Evolutionary conservation across 179 eudicot species (phyloP).

Genomic region (Kewa caespitosa): DNA sequence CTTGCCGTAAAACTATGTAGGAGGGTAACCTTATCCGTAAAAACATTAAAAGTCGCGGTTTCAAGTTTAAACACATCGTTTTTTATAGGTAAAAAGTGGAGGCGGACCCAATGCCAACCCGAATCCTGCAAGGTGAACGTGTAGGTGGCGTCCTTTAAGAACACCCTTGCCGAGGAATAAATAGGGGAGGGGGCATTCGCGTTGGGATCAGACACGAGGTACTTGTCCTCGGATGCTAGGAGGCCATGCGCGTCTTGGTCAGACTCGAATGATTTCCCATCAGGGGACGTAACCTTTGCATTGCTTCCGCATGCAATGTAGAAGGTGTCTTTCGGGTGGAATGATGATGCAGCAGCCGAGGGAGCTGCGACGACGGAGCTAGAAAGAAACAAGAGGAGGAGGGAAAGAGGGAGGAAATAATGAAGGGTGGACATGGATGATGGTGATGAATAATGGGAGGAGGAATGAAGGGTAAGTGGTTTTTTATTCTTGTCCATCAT

Average conservation of each 20-base stretch:
- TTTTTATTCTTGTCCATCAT: slow-evolving; percentile 24
- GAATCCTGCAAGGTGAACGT: slow-evolving; percentile 47
- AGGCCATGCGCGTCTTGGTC: slow-evolving; percentile 46
- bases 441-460: slow-evolving; percentile 18
- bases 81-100: slow-evolving; percentile 57
- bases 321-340: slow-evolving; percentile 34
- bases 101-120: slow-evolving; percentile 90
- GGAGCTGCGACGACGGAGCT: slow-evolving; percentile 15
- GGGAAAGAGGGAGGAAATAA: not conserved
- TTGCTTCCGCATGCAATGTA: slow-evolving; percentile 46
- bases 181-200: slow-evolving; percentile 51
- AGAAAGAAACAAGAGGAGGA: slow-evolving; percentile 22
- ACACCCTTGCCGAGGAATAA: slow-evolving; percentile 58
- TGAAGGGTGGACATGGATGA: slow-evolving; percentile 4
- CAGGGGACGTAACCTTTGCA: slow-evolving; percentile 28
- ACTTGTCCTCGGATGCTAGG: slow-evolving; percentile 36
- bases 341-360: slow-evolving; percentile 11
- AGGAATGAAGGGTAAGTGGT: slow-evolving; percentile 21
- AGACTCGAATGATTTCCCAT: slow-evolving; percentile 33
- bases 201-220: slow-evolving; percentile 42
- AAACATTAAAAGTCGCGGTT: slow-evolving; percentile 47
- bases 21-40: slow-evolving; percentile 55
- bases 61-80: slow-evolving; percentile 43
- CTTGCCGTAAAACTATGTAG: slow-evolving; percentile 45
- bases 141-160: slow-evolving; percentile 54